Base-by-base conservation (phyloP, 2,329 filamentous ascomycete species). In the Cercospora brassicicola region DNA sequence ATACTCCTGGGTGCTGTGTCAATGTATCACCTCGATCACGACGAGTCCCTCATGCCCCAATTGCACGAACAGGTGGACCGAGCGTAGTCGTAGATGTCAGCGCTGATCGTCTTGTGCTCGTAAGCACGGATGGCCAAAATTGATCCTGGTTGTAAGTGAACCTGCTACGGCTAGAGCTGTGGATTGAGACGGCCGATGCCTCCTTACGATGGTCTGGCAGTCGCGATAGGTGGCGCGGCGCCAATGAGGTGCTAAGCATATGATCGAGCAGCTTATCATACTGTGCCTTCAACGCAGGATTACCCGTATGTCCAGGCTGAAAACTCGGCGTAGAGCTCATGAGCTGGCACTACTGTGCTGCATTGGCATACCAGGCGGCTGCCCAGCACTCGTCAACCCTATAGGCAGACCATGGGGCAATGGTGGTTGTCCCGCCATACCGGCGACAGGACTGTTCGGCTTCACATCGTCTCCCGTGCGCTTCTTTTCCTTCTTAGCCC, bases 401-500 rank as follows among this genome's bases (percentile, higher is more conserved):
- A 71, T 67, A 26, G 62, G 66, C 56, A 56, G 56, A n/a, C 65
- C 69, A 31, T 63, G 45, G 11, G 66, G 67, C 30, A 72, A 30
- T 28, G 68, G 63, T 60, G 69, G 71, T 51, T 66, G 64, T n/a
- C 42, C 60, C 30, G 59, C 36, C 48, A 67, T 68, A 8, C 70
- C 67, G 42, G 59, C 59, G 13, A 53, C 30, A 28, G 73, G 73
- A 57, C 71, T 73, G 45, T 70, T 68, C 10, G 48, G 69, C 63
- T 73, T 73, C 42, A 68, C 70, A 67, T 76, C 74, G 33, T 75
- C 73, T 23, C 74, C 74, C 18, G 65, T 61, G 31, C 75, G 67
- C 73, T 80, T 80, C 74, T 80, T 80, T 70, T 80, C 78, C 70
- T 79, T 80, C 74, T 80, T 80, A 39, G 78, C 78, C 78, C 78